Evolutionary conservation across 805 yeast species (phyloP).

Genomic region (Metschnikowia noctiluminum): DNA sequence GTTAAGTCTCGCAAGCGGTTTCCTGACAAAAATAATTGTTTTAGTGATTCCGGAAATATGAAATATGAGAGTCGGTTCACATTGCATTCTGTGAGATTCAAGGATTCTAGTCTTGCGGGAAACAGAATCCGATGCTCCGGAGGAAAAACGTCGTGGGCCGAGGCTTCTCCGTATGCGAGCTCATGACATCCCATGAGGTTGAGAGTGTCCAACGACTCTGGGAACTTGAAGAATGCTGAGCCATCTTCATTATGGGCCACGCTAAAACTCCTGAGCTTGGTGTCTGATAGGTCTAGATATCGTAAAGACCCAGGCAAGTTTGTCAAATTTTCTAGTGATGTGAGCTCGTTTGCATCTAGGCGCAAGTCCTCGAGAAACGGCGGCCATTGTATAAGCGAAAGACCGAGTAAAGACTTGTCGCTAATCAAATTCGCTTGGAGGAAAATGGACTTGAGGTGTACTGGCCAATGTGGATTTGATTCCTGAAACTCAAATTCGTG

Average conservation of each 20-base stretch:
- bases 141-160: background rate
- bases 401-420: constrained; percentile 16
- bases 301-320: constrained; percentile 21
- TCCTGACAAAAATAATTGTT: constrained; percentile 23
- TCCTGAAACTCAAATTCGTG: constrained; percentile 9
- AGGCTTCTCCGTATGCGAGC: constrained; percentile 7
- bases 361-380: constrained; percentile 19
- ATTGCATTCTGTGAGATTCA: constrained; percentile 26
- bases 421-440: constrained; percentile 22
- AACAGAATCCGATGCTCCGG: constrained; percentile 20
- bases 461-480: constrained; percentile 23
- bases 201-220: constrained; percentile 22
- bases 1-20: constrained; percentile 22
- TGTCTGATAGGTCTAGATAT: constrained; percentile 26
- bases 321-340: constrained; percentile 17
- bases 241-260: constrained; percentile 11
- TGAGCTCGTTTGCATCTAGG: constrained; percentile 23
- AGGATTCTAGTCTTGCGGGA: constrained; percentile 19
- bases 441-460: constrained; percentile 22
- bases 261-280: constrained; percentile 17
- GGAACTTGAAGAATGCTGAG: constrained; percentile 26
- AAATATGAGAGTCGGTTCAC: constrained; percentile 20
- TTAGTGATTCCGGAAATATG: constrained; percentile 23
- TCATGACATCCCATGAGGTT: constrained; percentile 20
- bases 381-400: constrained; percentile 25